Evolutionary conservation across 2,329 filamentous ascomycete genomes (phyloP).

Genomic region (Colletotrichum scovillei): DNA sequence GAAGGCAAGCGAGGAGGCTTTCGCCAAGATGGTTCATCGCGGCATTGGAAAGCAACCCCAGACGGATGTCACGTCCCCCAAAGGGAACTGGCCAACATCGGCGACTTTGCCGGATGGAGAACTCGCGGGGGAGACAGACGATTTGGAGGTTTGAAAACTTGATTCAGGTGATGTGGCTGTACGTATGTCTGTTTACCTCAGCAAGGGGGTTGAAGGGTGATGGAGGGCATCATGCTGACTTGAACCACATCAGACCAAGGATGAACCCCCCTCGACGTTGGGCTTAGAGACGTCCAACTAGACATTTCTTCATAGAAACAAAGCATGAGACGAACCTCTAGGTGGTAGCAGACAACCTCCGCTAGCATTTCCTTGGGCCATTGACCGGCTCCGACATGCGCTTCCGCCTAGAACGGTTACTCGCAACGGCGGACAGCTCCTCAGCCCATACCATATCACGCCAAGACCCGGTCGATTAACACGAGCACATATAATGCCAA

Average conservation of each 20-base stretch:
- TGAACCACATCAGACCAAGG: neutral
- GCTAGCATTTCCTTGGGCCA: neutral
- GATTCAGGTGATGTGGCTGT: neutral
- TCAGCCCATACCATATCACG: neutral
- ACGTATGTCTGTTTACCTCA: neutral
- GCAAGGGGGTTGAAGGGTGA: too few relatives aligned
- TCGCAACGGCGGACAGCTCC: neutral
- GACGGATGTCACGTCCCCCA: conserved; percentile 14
- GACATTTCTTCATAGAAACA: too few relatives aligned
- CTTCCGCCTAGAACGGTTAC: neutral
- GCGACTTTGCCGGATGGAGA: conserved; percentile 25
- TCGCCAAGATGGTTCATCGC: conserved; percentile 12
- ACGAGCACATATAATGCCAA: neutral
- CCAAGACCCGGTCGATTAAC: neutral
- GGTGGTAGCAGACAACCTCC: neutral
- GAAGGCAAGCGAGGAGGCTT: conserved; percentile 6
- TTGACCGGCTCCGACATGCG: neutral
- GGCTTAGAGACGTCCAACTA: too few relatives aligned
- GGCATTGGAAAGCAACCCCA: conserved; percentile 15
- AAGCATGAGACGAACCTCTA: neutral
- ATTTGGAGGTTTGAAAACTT: neutral
- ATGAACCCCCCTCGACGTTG: too few relatives aligned
- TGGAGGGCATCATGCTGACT: neutral
- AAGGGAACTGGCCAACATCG: conserved; percentile 7
- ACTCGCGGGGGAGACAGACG: neutral